Evolutionary conservation across 805 yeast species (phyloP).

Genomic region (Candida boidinii): DNA sequence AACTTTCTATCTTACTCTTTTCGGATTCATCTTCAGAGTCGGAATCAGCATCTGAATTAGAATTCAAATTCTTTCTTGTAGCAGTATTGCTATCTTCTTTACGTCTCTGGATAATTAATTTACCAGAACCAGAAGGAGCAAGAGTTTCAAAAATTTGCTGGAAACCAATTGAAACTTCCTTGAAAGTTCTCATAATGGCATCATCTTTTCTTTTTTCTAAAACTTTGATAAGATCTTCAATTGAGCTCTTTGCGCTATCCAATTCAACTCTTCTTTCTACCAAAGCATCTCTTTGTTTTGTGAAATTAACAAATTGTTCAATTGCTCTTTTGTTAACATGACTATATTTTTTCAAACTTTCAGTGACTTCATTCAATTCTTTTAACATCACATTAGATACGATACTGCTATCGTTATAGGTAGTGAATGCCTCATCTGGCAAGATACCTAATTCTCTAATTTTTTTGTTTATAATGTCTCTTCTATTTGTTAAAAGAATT

Average conservation of each 20-base stretch:
- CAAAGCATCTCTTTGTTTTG: constrained; percentile 63
- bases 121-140: constrained; percentile 80
- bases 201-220: constrained; percentile 73
- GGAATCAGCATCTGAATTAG: constrained; percentile 12
- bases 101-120: constrained; percentile 52
- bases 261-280: constrained; percentile 59
- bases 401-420: constrained; percentile 27
- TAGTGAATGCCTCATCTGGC: constrained; percentile 73
- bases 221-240: constrained; percentile 59
- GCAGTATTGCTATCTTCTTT: constrained; percentile 5
- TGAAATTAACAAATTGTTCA: constrained; percentile 71
- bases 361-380: constrained; percentile 45
- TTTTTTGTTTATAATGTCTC: constrained; percentile 64
- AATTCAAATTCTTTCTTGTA: background rate
- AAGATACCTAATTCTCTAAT: constrained; percentile 81
- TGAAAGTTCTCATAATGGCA: constrained; percentile 74
- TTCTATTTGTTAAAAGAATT: constrained; percentile 46
- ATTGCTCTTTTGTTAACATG: constrained; percentile 87
- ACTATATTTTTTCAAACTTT: constrained; percentile 50
- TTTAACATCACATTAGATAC: constrained; percentile 45
- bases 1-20: constrained; percentile 38
- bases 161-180: constrained; percentile 67
- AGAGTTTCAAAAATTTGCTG: constrained; percentile 65
- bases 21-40: constrained; percentile 12
- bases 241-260: constrained; percentile 60